phyloP scores from a whole-genome alignment of 179 eudicot species.

The Silene vulgaris region DNA sequence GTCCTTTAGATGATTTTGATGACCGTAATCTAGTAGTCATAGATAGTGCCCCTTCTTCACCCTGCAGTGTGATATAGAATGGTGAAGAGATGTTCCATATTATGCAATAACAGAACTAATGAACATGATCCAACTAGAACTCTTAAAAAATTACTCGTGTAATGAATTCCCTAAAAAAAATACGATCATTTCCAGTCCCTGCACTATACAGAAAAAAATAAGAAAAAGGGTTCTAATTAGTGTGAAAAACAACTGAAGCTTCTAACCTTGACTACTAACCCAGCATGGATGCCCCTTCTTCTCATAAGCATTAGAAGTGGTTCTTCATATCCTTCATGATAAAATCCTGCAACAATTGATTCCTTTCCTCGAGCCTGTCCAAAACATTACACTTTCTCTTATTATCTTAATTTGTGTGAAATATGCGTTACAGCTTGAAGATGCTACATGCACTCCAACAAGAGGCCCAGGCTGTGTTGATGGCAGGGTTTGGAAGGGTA shows the following conservation, averaged over 20 bases:
- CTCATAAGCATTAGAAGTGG: conserved; percentile 95
- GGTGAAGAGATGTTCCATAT: neutral
- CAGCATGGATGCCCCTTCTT: conserved; percentile 88
- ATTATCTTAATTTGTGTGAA: neutral
- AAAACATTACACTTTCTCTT: conserved; percentile 12
- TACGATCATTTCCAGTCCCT: neutral
- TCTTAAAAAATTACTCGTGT: too few relatives aligned
- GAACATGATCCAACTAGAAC: neutral
- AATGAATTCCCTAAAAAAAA: neutral
- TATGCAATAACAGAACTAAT: neutral
- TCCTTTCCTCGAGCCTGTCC: conserved; percentile 81
- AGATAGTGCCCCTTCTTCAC: conserved; percentile 98
- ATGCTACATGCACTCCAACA: neutral
- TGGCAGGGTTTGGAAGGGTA: neutral
- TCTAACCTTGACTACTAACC: conserved; percentile 86
- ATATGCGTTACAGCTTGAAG: neutral
- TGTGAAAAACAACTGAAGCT: neutral
- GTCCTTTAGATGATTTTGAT: conserved; percentile 66
- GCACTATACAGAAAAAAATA: neutral
- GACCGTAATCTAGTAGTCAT: conserved; percentile 81
- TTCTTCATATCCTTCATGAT: conserved; percentile 97
- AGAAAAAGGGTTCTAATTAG: neutral
- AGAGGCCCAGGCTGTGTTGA: too few relatives aligned
- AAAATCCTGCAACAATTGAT: conserved; percentile 89
- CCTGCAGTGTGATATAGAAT: conserved; percentile 41